Conservation (phyloP, 305 asterid genomes). For the Striga hermonthica region DNA sequence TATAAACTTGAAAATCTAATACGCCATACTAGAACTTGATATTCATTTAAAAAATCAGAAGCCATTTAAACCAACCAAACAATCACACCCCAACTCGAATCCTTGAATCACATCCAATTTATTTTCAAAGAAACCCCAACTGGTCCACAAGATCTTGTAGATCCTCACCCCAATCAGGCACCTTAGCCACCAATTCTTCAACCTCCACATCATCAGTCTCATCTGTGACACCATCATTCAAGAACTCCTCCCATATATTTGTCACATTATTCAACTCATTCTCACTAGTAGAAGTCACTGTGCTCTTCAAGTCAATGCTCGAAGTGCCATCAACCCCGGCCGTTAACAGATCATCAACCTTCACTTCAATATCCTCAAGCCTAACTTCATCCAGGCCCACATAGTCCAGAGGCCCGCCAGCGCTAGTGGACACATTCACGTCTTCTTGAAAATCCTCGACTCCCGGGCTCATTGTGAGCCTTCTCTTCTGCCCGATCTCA, state of each 20-base stretch:
- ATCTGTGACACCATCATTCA: conserved; percentile 41
- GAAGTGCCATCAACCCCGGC: no score
- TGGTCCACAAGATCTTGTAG: conserved; percentile 43
- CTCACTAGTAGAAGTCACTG: neutral
- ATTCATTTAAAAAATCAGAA: neutral
- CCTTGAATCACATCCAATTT: neutral
- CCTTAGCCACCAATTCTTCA: conserved; percentile 36
- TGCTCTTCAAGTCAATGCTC: no score
- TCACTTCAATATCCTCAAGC: no score
- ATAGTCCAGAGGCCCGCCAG: no score
- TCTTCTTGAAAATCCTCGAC: neutral
- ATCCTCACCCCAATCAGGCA: conserved; percentile 49
- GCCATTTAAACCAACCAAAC: neutral
- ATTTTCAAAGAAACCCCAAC: conserved; percentile 34
- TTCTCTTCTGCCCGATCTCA: conserved; percentile 43
- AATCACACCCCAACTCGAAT: neutral
- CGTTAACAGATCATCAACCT: no score
- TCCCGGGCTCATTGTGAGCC: conserved; percentile 48
- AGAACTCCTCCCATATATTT: conserved; percentile 54
- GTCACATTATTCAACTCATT: conserved; percentile 30
- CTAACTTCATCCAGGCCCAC: no score
- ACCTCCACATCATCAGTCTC: conserved; percentile 43
- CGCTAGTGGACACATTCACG: no score
- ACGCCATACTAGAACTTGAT: no score
- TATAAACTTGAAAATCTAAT: no score